Evolutionary conservation across 495 filamentous ascomycete species (phyloP).

Genomic region (Aspergillus mulundensis): DNA sequence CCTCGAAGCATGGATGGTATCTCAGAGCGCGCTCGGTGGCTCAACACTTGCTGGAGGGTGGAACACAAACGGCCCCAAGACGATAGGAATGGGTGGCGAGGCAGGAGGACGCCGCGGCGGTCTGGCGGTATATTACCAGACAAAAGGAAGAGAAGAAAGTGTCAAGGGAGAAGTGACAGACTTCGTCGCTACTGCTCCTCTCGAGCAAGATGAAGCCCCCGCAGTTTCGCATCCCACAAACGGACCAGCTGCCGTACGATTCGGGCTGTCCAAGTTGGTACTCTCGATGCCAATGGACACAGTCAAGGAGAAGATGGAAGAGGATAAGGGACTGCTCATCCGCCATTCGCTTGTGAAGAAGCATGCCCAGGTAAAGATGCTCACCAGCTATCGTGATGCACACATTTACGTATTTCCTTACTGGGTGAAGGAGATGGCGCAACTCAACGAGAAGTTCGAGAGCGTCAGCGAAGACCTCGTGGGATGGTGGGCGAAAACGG

Average conservation of each 20-base stretch:
- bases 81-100: constrained; percentile 46
- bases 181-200: constrained; percentile 70
- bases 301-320: constrained; percentile 71
- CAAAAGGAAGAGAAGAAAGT: constrained; percentile 62
- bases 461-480: constrained; percentile 88
- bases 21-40: constrained; percentile 62
- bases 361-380: constrained; percentile 70
- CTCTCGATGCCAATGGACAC: constrained; percentile 79
- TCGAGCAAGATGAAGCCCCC: constrained; percentile 46
- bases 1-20: constrained; percentile 88
- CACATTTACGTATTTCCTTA: constrained; percentile 90
- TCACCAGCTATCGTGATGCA: constrained; percentile 77
- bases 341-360: constrained; percentile 66
- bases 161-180: constrained; percentile 90
- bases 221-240: constrained; percentile 50
- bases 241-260: constrained; percentile 55
- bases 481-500: constrained; percentile 91
- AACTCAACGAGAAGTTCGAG: constrained; percentile 71
- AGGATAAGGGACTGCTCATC: constrained; percentile 64
- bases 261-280: constrained; percentile 62
- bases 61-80: constrained; percentile 28
- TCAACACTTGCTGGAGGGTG: constrained; percentile 25
- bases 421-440: constrained; percentile 83
- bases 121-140: constrained; percentile 84
- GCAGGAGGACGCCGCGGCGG: constrained; percentile 64